A percentile compares a stretch with the other conserved stretches of the same genome.
These are phyloP conservation scores for Hypoxylon sp. DNA, from an alignment of 2,329 filamentous ascomycete species.

Conservation along the genomic window DNA sequence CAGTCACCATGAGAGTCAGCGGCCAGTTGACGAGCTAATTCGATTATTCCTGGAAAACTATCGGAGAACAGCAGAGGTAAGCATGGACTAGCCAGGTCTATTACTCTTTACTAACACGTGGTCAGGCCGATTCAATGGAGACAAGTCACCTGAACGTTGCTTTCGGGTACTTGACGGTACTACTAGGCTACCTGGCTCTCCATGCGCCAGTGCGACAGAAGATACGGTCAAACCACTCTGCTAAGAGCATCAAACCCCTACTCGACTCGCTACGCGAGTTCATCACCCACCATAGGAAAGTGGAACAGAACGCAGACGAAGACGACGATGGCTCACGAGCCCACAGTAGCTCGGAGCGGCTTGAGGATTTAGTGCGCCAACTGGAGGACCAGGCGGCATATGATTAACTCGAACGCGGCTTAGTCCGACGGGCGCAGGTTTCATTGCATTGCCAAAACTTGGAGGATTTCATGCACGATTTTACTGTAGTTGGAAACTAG, in stretches of 20 bases:
- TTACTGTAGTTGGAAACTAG: constrained; percentile 27
- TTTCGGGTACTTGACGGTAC: constrained; percentile 86
- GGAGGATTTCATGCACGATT: constrained; percentile 24
- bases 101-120: constrained; percentile 41
- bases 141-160: constrained; percentile 86
- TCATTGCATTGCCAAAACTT: constrained; percentile 12
- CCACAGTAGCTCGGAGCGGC: constrained; percentile 56
- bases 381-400: constrained; percentile 53
- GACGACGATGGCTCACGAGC: constrained; percentile 54
- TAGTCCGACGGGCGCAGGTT: constrained; percentile 8
- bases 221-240: constrained; percentile 60
- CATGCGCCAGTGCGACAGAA: constrained; percentile 61
- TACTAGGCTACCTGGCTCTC: constrained; percentile 85
- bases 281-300: constrained; percentile 65
- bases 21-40: constrained; percentile 72
- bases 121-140: constrained; percentile 77
- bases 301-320: constrained; percentile 58
- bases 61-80: constrained; percentile 77
- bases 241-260: constrained; percentile 62
- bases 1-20: constrained; percentile 55
- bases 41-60: constrained; percentile 77
- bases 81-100: constrained; percentile 49
- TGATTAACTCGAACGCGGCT: constrained; percentile 41
- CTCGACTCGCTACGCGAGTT: constrained; percentile 70
- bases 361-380: constrained; percentile 59